phyloP scores from a whole-genome alignment of 345 rosid species.

The Gossypium sturtianum region DNA sequence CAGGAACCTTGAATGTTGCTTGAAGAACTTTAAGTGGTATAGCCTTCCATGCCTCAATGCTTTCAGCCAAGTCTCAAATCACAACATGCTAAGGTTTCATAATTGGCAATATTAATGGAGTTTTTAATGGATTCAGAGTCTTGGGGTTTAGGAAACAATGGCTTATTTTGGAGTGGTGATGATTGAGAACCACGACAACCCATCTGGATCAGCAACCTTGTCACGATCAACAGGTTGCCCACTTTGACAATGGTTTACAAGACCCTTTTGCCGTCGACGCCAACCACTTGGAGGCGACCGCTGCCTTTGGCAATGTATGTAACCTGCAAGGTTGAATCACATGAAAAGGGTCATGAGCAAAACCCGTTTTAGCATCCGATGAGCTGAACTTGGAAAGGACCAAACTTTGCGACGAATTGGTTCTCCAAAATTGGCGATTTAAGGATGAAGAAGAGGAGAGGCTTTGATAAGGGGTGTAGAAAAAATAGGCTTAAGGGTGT shows the following conservation, averaged over 20 bases:
- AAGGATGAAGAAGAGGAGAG: slow-evolving; percentile 28
- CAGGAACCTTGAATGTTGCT: slow-evolving; percentile 58
- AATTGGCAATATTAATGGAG: not conserved
- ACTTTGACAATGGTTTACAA: slow-evolving; percentile 63
- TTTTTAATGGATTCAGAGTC: not conserved
- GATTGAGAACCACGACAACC: slow-evolving; percentile 86
- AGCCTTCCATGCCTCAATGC: slow-evolving; percentile 69
- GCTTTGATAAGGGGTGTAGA: slow-evolving; percentile 54
- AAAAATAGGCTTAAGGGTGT: slow-evolving; percentile 53
- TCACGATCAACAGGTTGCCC: slow-evolving; percentile 65
- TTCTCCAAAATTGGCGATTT: slow-evolving; percentile 59
- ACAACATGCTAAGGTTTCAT: not conserved
- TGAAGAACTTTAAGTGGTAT: slow-evolving; percentile 64
- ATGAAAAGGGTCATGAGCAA: slow-evolving; percentile 31
- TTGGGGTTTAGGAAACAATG: not conserved
- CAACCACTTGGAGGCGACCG: slow-evolving; percentile 74
- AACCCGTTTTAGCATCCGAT: not conserved
- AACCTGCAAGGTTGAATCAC: slow-evolving; percentile 82
- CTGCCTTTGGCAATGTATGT: slow-evolving; percentile 68
- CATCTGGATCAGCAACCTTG: slow-evolving; percentile 75
- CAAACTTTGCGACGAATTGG: not conserved
- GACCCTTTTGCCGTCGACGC: slow-evolving; percentile 59
- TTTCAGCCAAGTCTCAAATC: slow-evolving; percentile 53
- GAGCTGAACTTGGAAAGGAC: not conserved
- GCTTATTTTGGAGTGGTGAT: slow-evolving; percentile 78